A percentile compares a stretch with the other conserved stretches of the same genome.
These are phyloP conservation scores for Haplosporangium sp. DNA, from an alignment of 371 early-diverging fungal species.

Conservation along the genomic window DNA sequence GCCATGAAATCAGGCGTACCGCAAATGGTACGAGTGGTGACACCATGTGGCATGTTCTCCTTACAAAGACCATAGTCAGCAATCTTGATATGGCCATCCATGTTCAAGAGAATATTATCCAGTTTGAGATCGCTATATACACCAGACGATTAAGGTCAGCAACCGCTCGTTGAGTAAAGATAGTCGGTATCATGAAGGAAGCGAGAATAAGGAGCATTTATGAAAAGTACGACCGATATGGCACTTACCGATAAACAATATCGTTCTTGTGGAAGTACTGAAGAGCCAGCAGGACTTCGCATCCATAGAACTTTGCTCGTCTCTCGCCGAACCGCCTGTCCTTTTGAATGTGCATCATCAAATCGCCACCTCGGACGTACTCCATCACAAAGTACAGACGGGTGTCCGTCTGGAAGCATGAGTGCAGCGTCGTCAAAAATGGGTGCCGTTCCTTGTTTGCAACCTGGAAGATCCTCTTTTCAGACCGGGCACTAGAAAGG, in stretches of 20 bases:
- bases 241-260: constrained; percentile 75
- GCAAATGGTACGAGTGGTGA: constrained; percentile 79
- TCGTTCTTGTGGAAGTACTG: constrained; percentile 81
- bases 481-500: constrained; percentile 69
- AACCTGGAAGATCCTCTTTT: constrained; percentile 83
- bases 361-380: constrained; percentile 95
- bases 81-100: constrained; percentile 79
- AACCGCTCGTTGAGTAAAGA: background rate
- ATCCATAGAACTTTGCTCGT: constrained; percentile 83
- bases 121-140: constrained; percentile 72
- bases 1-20: constrained; percentile 93
- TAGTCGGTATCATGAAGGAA: background rate
- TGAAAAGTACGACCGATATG: background rate
- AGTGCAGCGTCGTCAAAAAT: constrained; percentile 93
- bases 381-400: constrained; percentile 96
- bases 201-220: too few species aligned
- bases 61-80: constrained; percentile 82
- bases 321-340: constrained; percentile 84
- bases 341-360: constrained; percentile 89
- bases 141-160: too few species aligned
- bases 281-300: constrained; percentile 82
- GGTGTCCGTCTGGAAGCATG: constrained; percentile 91
- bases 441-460: constrained; percentile 85
- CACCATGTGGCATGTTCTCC: constrained; percentile 65
- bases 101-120: constrained; percentile 73